Base-by-base conservation (phyloP, 805 yeast genomes). In the Wickerhamomyces rabaulensis region DNA sequence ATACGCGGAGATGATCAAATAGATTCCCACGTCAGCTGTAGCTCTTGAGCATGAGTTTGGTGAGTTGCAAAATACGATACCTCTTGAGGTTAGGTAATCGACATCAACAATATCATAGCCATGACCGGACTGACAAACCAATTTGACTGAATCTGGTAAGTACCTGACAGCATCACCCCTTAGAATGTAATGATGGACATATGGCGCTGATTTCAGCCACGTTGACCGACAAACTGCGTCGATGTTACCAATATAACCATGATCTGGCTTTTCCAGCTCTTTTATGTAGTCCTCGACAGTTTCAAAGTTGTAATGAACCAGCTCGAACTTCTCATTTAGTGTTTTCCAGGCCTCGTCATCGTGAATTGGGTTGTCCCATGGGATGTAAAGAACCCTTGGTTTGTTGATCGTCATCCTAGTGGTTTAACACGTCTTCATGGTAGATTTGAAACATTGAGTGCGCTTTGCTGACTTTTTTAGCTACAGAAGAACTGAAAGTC, bases 91-190 rank as follows among this genome's bases (percentile, higher is more conserved):
- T 33, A 69, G 52, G 42, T 63, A 64, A 12, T 63, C 68, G 25
- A 69, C 64, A 48, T 68, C 73, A 25, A 65, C 72, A 17, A 65
- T 64, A 48, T 69, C 72, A 47, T 59, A 65, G 0, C 74, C 74
- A 52, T 68, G 73, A 0, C 74, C 74, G 0, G 71, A 65, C 42
- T 65, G 70, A 5, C 62, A 68, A 42, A 68, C 58, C 23, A 68
- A 58, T 52, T 69, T 62, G 15, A 65, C 64, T 0, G 68, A 53
- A 8, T 65, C 62, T 2, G 74, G 73, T 9, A 65, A 17, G 10
- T 54, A 37, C 33, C 55, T 58, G 2, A 65, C 68, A 2, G 68
- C 52, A 10, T 67, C 72, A 31, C 56, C 64, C 45, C 71, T 57
- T 50, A 49, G 61, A 64, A 47, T 65, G 53, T 60, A 66, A 38